Evolutionary conservation across 176 grass and related monocot species (phyloP).

Genomic region (Phragmites australis): DNA sequence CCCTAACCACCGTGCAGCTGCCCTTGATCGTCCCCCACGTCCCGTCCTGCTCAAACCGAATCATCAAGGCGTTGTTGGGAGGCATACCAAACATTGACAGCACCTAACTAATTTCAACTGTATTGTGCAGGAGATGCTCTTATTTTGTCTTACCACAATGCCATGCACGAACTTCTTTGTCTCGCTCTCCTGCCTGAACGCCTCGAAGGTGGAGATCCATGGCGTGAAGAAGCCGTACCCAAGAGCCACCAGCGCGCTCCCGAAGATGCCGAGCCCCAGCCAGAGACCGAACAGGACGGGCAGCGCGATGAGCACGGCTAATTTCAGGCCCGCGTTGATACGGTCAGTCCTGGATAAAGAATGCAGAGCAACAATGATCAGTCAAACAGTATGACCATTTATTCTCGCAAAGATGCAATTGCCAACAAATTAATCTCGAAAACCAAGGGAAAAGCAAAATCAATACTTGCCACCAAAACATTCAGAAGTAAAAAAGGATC

Average conservation of each 20-base stretch:
- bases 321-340: constrained; percentile 66
- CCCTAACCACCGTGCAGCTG: constrained; percentile 90
- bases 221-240: constrained; percentile 93
- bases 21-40: constrained; percentile 95
- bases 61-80: neutral
- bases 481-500: neutral
- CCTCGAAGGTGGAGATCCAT: constrained; percentile 96
- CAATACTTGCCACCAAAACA: neutral
- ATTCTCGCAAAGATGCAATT: neutral
- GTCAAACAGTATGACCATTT: neutral
- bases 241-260: constrained; percentile 71
- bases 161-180: constrained; percentile 69
- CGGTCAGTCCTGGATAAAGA: constrained; percentile 63
- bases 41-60: constrained; percentile 63
- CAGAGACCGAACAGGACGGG: constrained; percentile 72
- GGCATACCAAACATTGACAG: neutral
- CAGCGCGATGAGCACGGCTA: constrained; percentile 63
- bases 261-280: constrained; percentile 76
- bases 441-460: neutral
- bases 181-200: constrained; percentile 81
- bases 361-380: constrained; percentile 29
- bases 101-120: neutral
- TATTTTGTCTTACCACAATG: constrained; percentile 55
- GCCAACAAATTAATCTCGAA: neutral
- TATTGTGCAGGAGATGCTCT: neutral